Evolutionary conservation across 306 rosid species (phyloP).

Genomic region (Malus orientalis): DNA sequence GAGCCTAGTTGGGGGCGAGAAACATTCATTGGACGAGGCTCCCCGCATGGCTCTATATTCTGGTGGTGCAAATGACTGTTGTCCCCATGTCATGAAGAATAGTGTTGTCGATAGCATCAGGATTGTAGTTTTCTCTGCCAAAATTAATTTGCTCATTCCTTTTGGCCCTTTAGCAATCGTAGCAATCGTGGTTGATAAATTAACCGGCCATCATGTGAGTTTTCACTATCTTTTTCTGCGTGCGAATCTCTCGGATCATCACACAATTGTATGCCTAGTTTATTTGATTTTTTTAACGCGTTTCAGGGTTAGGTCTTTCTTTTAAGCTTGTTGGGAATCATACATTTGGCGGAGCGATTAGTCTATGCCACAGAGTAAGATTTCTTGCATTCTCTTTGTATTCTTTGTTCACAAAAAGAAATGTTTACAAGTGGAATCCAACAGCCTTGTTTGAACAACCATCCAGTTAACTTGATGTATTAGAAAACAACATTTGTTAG

Average conservation of each 20-base stretch:
- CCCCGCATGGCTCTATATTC: slow-evolving; percentile 7
- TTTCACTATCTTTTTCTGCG: neutral
- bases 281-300: neutral
- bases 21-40: slow-evolving; percentile 19
- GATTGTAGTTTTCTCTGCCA: slow-evolving; percentile 36
- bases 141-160: slow-evolving; percentile 36
- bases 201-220: slow-evolving; percentile 42
- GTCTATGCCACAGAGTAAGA: slow-evolving; percentile 47
- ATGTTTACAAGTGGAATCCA: neutral
- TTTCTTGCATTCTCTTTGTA: neutral
- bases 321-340: slow-evolving; percentile 41
- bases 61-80: slow-evolving; percentile 13
- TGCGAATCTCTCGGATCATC: neutral
- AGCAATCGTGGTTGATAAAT: slow-evolving; percentile 29
- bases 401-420: neutral
- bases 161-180: slow-evolving; percentile 43
- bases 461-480: too few relatives aligned
- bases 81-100: slow-evolving; percentile 19
- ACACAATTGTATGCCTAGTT: neutral
- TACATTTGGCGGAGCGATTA: slow-evolving; percentile 45
- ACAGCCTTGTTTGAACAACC: neutral
- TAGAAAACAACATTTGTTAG: too few relatives aligned
- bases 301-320: slow-evolving; percentile 46
- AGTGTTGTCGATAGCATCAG: slow-evolving; percentile 31
- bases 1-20: slow-evolving; percentile 28